Evolutionary conservation across 2,329 filamentous ascomycete genomes (phyloP), one percentile per base, ranked within the genome.

Genomic region (Plectosphaerella plurivora): DNA sequence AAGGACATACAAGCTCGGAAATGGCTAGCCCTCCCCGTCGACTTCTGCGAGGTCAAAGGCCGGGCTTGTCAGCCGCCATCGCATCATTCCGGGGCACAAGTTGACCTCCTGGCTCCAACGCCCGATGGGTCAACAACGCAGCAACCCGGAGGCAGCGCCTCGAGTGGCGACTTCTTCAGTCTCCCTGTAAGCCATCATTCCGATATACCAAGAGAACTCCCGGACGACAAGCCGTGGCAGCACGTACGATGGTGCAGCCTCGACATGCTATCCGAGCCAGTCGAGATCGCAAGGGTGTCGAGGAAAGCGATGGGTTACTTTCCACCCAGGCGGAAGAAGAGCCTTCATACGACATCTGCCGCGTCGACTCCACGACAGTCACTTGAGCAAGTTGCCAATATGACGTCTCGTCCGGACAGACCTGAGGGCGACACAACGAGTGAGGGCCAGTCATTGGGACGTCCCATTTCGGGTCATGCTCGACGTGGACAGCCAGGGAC

Each of bases 191-290:
- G 25, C 8, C 52, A 45, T 3, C 46, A 47, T 7, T 52, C 48
- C n/a, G 16, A 39, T 10, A 45, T 10, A 45, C 46, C 18, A 47
- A 51, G 16, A 16, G 45, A 15, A 25, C 48, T 28, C 11, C n/a
- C n/a, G 11, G 41, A 16, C n/a, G 87, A 89, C 48, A 78, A 73
- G 46, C 82, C 84, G 5, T 96, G 91, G 89, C 87, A 82, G 54
- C 91, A 97, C 69, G 90, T 96, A 53, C 86, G 89, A 45, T 97
- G 91, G 91, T 89, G 96, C 1, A 76, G 87, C 28, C 79, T 97
- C 24, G 89, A 93, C 56, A 87, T 85, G 20, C 73, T 77, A 47
- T 68, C 72, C 15, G 78, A 84, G 22, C 86, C 90, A 1, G 85
- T 94, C 22, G 89, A 97, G 67, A 94, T 99, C 58, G 91, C 86